Percentiles rank a stretch among this genome's conserved stretches.
Evolutionary conservation across 768 basidiomycete genomes (phyloP).

Genomic region (Jaapia argillacea): DNA sequence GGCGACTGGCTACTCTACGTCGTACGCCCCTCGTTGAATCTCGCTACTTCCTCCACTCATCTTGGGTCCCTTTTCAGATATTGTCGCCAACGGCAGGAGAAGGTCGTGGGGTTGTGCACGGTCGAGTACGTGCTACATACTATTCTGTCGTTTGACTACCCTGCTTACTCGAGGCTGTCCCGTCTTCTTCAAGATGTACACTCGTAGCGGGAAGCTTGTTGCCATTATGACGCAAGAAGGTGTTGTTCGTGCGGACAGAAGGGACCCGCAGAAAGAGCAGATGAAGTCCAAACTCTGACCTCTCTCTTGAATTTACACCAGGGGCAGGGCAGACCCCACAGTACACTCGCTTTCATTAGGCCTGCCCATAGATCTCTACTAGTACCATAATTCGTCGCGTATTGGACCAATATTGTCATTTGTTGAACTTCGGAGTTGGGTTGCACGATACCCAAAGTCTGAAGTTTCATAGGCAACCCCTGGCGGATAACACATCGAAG

Average conservation of each 20-base stretch:
- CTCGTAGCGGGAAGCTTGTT: slow-evolving; percentile 51
- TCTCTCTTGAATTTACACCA: too few relatives aligned
- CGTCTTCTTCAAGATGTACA: slow-evolving; percentile 58
- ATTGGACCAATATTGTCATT: too few relatives aligned
- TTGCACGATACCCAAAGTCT: too few relatives aligned
- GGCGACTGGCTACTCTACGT: slow-evolving; percentile 77
- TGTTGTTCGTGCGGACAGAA: slow-evolving; percentile 51
- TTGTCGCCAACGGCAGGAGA: slow-evolving; percentile 50
- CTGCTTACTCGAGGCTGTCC: slow-evolving; percentile 1
- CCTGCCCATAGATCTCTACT: too few relatives aligned
- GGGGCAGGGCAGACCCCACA: too few relatives aligned
- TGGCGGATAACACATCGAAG: too few relatives aligned
- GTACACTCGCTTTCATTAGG: too few relatives aligned
- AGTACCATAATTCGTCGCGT: too few relatives aligned
- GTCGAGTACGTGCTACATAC: slow-evolving; percentile 43
- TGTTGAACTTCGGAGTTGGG: too few relatives aligned
- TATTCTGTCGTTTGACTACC: neutral
- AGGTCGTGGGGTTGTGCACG: slow-evolving; percentile 62
- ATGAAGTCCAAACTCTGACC: slow-evolving; percentile 24
- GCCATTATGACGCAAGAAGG: slow-evolving; percentile 81
- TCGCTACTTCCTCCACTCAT: too few relatives aligned
- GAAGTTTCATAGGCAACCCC: too few relatives aligned
- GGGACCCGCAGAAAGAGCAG: slow-evolving; percentile 23
- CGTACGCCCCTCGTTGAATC: slow-evolving; percentile 23
- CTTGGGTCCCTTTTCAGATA: slow-evolving; percentile 30